Evolutionary conservation across 257 asterid genomes (phyloP).

Genomic region (Nicotiana paniculata): DNA sequence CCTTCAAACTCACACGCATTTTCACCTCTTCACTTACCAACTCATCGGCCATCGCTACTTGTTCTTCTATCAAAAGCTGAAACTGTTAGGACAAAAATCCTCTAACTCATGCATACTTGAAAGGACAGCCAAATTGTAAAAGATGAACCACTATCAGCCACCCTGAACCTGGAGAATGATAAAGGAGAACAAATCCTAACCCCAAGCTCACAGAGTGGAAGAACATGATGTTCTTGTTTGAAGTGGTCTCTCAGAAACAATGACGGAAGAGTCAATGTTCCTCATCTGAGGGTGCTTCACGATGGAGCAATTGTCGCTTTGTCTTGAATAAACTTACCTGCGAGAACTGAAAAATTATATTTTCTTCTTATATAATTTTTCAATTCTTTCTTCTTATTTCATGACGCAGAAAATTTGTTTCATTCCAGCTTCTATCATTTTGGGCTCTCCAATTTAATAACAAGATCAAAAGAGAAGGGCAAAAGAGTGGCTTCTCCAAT

Average conservation of each 20-base stretch:
- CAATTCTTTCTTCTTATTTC: no score
- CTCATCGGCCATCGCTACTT: background rate
- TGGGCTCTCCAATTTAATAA: no score
- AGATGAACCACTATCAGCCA: background rate
- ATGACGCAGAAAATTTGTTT: no score
- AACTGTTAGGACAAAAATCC: background rate
- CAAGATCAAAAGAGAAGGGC: no score
- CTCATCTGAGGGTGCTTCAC: background rate
- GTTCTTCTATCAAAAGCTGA: background rate
- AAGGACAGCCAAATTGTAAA: background rate
- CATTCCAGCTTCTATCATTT: no score
- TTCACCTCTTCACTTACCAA: background rate
- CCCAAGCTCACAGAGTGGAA: background rate
- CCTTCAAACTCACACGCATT: background rate
- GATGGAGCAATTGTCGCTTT: background rate
- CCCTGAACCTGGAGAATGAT: background rate
- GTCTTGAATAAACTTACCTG: background rate
- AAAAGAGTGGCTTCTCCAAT: no score
- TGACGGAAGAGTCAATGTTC: background rate
- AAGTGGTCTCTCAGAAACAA: background rate
- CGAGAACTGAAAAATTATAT: background rate
- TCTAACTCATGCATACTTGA: background rate
- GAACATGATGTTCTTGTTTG: background rate
- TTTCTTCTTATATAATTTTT: no score
- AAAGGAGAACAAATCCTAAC: background rate